phyloP scores from a whole-genome alignment of 805 yeast species.

The Pichia membranifaciens region DNA sequence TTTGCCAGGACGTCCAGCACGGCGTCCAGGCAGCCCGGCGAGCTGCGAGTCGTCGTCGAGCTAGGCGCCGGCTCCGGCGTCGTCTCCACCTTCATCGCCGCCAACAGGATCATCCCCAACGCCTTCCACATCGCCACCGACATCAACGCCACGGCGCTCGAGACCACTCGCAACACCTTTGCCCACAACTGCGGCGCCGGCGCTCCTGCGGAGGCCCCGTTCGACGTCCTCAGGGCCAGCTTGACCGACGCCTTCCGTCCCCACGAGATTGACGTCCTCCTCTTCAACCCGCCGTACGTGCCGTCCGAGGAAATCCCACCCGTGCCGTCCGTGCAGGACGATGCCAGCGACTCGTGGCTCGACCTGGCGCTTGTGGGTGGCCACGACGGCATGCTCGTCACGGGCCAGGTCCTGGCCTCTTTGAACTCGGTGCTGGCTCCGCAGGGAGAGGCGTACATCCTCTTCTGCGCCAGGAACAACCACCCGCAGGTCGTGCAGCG shows the following conservation, averaged over 20 bases:
- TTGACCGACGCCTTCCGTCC: slow-evolving; percentile 46
- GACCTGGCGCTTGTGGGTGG: slow-evolving; percentile 93
- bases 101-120: slow-evolving; percentile 42
- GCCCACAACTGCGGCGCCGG: not conserved
- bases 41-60: slow-evolving; percentile 60
- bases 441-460: slow-evolving; percentile 74
- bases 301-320: slow-evolving; percentile 76
- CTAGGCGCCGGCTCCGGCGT: slow-evolving; percentile 93
- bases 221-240: slow-evolving; percentile 53
- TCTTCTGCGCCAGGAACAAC: slow-evolving; percentile 87
- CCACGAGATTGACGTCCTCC: slow-evolving; percentile 55
- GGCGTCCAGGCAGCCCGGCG: not conserved
- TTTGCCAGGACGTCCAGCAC: slow-evolving; percentile 12
- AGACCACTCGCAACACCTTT: slow-evolving; percentile 41
- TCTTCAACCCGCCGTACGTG: slow-evolving; percentile 96
- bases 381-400: slow-evolving; percentile 80
- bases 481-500: slow-evolving; percentile 53
- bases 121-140: slow-evolving; percentile 67
- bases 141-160: slow-evolving; percentile 72
- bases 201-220: slow-evolving; percentile 19
- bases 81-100: slow-evolving; percentile 69
- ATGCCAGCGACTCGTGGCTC: slow-evolving; percentile 58
- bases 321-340: slow-evolving; percentile 39
- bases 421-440: slow-evolving; percentile 48
- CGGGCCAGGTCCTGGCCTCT: slow-evolving; percentile 52